Evolutionary conservation across 2,329 filamentous ascomycete genomes (phyloP), one percentile per base, ranked within the genome.

Genomic region (Calonectria leucothoes): DNA sequence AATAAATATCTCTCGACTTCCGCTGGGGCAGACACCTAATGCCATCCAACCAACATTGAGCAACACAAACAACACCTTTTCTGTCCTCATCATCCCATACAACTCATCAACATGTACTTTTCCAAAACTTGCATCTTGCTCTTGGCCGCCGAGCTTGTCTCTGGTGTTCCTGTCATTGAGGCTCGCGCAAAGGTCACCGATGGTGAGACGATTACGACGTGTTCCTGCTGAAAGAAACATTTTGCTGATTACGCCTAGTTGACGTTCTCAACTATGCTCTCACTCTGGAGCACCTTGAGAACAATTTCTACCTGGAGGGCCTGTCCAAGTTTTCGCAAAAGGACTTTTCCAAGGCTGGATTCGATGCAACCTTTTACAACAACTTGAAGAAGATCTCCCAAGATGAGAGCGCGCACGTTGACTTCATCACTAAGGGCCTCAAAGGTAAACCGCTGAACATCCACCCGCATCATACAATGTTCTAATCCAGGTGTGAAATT

Each of bases 281-380:
- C 27, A 86, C 86, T 2, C 86, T 91, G 6, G 89, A 91, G 82
- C 86, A 89, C 69, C 87, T 91, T 35, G 92, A 94, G 83, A 85
- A 90, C 74, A 87, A 86, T 69, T 94, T 94, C 84, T 94, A 94
- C 84, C 84, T 85, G 45, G 81, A 92, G 63, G 92, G 89, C 45
- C 85, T 94, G 6, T 81, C 85, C 71, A 91, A 91, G 78, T 93
- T 89, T 85, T 87, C 86, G 35, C 82, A 87, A 73, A 75, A 80
- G 2, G 86, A 91, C 76, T 93, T 93, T 79, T 77, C 83, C 33
- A 83, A 81, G 37, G 90, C 89, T 57, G 90, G 90, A 17, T 88
- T 87, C 79, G 82, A 87, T 65, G 78, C 84, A 0, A 83, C 84
- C 4, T 90, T 91, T 81, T 93, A 92, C 84, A 83, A 85, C 66